These are phyloP conservation scores for Pichia sp. DNA, from an alignment of 1,139 yeast species.

Conservation along the genomic window DNA sequence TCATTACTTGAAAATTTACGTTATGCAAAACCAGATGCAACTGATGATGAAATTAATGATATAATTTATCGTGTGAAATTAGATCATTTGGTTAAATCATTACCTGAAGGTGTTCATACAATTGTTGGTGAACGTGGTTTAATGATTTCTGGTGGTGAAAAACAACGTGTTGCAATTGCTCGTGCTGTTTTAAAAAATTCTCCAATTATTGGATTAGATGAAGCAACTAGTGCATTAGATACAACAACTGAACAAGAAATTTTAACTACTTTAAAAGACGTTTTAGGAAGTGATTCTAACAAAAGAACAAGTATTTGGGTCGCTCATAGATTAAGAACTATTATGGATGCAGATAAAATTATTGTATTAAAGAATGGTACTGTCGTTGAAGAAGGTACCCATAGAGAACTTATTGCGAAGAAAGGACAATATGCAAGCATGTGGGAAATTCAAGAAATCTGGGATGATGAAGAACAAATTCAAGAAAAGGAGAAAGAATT, in stretches of 20 bases:
- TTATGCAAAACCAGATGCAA: conserved; percentile 74
- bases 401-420: conserved; percentile 48
- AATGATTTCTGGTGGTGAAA: conserved; percentile 99
- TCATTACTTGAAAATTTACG: conserved; percentile 81
- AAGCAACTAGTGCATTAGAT: conserved; percentile 94
- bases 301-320: conserved; percentile 74
- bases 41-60: conserved; percentile 60
- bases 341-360: conserved; percentile 91
- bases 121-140: conserved; percentile 97
- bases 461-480: conserved; percentile 44
- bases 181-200: conserved; percentile 77
- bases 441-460: conserved; percentile 89
- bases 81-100: conserved; percentile 51
- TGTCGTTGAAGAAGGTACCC: conserved; percentile 87
- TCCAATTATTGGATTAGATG: conserved; percentile 91
- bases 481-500: conserved; percentile 24
- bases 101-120: conserved; percentile 82
- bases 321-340: conserved; percentile 90
- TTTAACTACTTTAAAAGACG: conserved; percentile 57
- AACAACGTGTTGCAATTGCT: conserved; percentile 91
- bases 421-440: conserved; percentile 65
- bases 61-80: conserved; percentile 70
- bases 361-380: conserved; percentile 75
- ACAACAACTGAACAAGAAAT: conserved; percentile 92
- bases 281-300: conserved; percentile 35